Percentiles rank a stretch among this genome's conserved stretches.
Evolutionary conservation across 495 filamentous ascomycete genomes (phyloP).

Genomic region (Pyronema omphalodes): DNA sequence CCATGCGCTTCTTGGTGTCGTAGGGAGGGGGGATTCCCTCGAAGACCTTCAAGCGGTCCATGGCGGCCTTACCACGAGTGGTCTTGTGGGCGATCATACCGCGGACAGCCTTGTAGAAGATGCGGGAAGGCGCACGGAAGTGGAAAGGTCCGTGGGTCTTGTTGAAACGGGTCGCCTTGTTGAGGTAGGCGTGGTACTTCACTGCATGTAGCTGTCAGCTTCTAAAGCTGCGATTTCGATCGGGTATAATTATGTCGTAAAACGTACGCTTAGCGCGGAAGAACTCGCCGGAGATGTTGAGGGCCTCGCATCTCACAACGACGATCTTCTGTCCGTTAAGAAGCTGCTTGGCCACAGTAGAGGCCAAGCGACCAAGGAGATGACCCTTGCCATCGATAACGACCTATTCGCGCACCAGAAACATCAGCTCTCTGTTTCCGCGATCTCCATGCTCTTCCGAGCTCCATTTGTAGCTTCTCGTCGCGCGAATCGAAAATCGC

Average conservation of each 20-base stretch:
- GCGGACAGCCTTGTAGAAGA: conserved; percentile 99
- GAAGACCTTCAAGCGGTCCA: conserved; percentile 98
- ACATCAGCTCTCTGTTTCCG: conserved; percentile 12
- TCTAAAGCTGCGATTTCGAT: not conserved
- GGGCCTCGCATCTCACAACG: conserved; percentile 91
- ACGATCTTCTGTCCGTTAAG: conserved; percentile 99
- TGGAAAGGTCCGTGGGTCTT: conserved; percentile 98
- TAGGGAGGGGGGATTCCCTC: conserved; percentile 98
- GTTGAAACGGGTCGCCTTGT: conserved; percentile 99
- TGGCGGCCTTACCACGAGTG: conserved; percentile 79
- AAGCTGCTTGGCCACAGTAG: conserved; percentile 97
- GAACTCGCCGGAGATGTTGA: conserved; percentile 99
- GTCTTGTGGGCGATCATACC: conserved; percentile 99
- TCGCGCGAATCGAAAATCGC: conserved; percentile 1
- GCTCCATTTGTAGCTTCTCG: conserved; percentile 2
- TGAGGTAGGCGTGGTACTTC: conserved; percentile 99
- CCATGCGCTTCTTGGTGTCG: conserved; percentile 98
- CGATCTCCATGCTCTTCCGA: conserved; percentile 3
- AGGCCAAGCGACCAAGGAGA: conserved; percentile 96
- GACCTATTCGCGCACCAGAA: conserved; percentile 38
- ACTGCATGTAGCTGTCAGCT: conserved; percentile 38
- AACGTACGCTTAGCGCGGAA: conserved; percentile 96
- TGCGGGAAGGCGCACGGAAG: conserved; percentile 94
- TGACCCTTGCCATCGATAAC: conserved; percentile 99
- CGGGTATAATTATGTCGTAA: conserved; percentile 22